A percentile compares a stretch with the other conserved stretches of the same genome.
Evolutionary conservation across 2,329 filamentous ascomycete species (phyloP).

Genomic region (Colletotrichum lentis): DNA sequence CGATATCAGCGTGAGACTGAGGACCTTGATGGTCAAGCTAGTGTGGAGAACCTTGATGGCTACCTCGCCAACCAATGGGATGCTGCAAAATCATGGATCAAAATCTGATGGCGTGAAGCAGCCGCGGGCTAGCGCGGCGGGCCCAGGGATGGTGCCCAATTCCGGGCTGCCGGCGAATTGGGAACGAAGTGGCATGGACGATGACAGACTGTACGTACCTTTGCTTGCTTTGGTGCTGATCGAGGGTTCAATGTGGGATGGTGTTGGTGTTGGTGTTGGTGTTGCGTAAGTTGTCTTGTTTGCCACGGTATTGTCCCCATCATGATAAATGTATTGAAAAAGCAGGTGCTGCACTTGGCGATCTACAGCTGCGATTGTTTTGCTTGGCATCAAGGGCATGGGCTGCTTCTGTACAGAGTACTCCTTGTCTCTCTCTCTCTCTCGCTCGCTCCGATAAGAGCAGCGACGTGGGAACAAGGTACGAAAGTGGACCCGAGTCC

Average conservation of each 20-base stretch:
- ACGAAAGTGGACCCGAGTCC: slow-evolving; percentile 13
- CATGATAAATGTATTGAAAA: too few relatives aligned
- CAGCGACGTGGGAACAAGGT: slow-evolving; percentile 24
- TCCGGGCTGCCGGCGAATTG: slow-evolving; percentile 14
- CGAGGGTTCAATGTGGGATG: not conserved
- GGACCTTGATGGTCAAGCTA: slow-evolving; percentile 36
- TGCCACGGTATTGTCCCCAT: too few relatives aligned
- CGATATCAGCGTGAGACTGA: slow-evolving; percentile 11
- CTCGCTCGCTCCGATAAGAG: slow-evolving; percentile 17
- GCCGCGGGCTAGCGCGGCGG: slow-evolving; percentile 1
- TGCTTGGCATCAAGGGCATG: not conserved
- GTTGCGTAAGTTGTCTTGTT: too few relatives aligned
- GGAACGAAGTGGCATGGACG: not conserved
- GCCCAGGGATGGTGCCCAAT: slow-evolving; percentile 27
- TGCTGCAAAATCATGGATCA: slow-evolving; percentile 1
- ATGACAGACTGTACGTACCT: not conserved
- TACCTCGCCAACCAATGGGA: slow-evolving; percentile 13
- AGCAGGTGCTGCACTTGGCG: not conserved
- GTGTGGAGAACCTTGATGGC: slow-evolving; percentile 36
- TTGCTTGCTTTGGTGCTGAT: too few relatives aligned
- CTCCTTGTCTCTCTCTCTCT: too few relatives aligned
- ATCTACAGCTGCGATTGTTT: not conserved
- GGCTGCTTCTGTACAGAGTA: not conserved
- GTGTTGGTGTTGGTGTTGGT: too few relatives aligned
- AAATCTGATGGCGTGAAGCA: slow-evolving; percentile 5